Conservation (phyloP, 2,329 filamentous ascomycete genomes). For the Neonectria neomacrospora region DNA sequence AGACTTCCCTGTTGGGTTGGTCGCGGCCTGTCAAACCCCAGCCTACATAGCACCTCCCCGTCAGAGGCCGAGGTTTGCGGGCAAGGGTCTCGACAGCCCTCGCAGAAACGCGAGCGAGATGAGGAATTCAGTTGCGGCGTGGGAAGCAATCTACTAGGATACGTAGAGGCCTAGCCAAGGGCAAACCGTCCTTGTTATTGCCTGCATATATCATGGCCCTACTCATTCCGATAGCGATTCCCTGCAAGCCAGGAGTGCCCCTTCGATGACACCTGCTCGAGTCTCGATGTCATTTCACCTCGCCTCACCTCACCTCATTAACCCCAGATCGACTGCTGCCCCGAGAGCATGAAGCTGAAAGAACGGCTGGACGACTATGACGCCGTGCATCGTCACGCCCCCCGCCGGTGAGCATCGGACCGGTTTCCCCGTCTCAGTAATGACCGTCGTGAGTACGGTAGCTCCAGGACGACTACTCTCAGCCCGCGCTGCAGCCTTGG, state of each 20-base stretch:
- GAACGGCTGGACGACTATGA: constrained; percentile 6
- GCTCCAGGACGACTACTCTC: constrained; percentile 14
- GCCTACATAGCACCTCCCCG: constrained; percentile 25
- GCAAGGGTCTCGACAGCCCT: constrained; percentile 28
- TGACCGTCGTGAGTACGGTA: background rate
- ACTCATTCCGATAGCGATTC: constrained; percentile 21
- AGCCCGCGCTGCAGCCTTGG: constrained; percentile 32
- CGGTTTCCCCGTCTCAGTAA: background rate
- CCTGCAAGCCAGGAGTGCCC: constrained; percentile 32
- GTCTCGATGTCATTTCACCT: constrained; percentile 38
- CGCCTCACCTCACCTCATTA: constrained; percentile 42
- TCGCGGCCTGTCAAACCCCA: constrained; percentile 32
- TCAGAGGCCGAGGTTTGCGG: constrained; percentile 17
- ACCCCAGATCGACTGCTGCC: constrained; percentile 24
- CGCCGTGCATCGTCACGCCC: constrained; percentile 2
- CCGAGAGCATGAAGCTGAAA: background rate
- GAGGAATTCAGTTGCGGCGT: constrained; percentile 31
- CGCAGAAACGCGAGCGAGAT: constrained; percentile 28
- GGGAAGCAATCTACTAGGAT: constrained; percentile 35
- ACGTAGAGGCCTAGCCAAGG: no score
- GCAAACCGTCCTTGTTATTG: constrained; percentile 18
- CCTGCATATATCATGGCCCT: constrained; percentile 8
- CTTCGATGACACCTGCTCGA: constrained; percentile 27
- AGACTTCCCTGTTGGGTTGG: constrained; percentile 33
- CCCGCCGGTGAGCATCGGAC: constrained; percentile 5